Evolutionary conservation across 768 basidiomycete genomes (phyloP), one percentile per base, ranked within the genome.

Genomic region (Pisolithus tinctorius): DNA sequence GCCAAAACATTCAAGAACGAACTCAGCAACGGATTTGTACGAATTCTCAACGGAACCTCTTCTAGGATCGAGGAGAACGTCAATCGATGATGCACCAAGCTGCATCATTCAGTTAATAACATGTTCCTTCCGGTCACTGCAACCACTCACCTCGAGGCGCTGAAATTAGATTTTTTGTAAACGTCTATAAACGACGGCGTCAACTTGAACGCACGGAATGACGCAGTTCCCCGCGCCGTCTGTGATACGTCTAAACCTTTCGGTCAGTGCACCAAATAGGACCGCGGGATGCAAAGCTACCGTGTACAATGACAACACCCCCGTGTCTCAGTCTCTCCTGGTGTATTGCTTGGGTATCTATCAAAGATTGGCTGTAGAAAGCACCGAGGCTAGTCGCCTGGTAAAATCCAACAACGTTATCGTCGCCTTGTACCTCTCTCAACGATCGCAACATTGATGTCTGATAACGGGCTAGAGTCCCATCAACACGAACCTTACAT

Each of bases 371-470:
- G 62, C 81, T 88, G 68, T 86, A 87, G 66, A 93, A 92, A 4
- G 89, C 87, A 40, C 90, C 90, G 37, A 91, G 76, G 8, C 83
- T 82, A 26, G 86, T 91, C 41, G 88, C 88, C 63, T 95, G 91
- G 72, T 97, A 97, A 69, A 95, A 92, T 37, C 94, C 94, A 50
- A 96, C 86, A 31, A 93, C 81, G 57, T 84, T 91, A 69, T 95
- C 92, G 61, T 94, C 92, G 36, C 84, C 82, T 61, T 89, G 86
- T 49, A 94, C 93, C 66, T 94, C 92, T 63, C 90, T 88, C 63
- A 97, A 74, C 23, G 88, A 86, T 50, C 88, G 82, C 43, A 93
- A 74, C 89, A 93, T 90, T 51, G 83, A 78, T 34, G 79, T 74
- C 68, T 93, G 90, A 65, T 92, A 93, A 42, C 88, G 86, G 50